phyloP scores from a whole-genome alignment of 2,329 filamentous ascomycete genomes.

The Xylariales sp. region DNA sequence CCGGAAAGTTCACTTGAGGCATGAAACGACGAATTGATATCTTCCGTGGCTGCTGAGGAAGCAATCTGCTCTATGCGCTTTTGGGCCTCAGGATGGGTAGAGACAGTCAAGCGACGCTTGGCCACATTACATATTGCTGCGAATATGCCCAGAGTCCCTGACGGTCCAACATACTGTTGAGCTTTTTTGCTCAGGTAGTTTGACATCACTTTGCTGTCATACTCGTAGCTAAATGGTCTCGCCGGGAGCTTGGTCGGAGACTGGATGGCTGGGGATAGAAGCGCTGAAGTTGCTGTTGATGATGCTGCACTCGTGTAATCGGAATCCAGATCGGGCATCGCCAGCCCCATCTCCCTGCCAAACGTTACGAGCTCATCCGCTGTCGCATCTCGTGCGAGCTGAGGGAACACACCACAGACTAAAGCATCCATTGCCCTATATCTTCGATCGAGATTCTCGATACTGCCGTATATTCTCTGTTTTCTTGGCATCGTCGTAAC shows the following conservation, averaged over 20 bases:
- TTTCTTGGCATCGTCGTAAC: conserved; percentile 38
- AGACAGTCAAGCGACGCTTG: conserved; percentile 4
- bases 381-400: conserved; percentile 29
- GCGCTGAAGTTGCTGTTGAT: background rate
- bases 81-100: background rate
- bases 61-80: conserved; percentile 1
- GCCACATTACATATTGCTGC: conserved; percentile 15
- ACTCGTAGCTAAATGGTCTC: conserved; percentile 11
- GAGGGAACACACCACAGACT: conserved; percentile 34
- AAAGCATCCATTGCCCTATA: conserved; percentile 37
- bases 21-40: conserved; percentile 7
- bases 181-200: no score
- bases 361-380: conserved; percentile 33
- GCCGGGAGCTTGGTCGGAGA: conserved; percentile 4
- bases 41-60: conserved; percentile 1
- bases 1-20: no score
- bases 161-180: conserved; percentile 20
- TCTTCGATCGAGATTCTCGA: conserved; percentile 37
- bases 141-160: conserved; percentile 16
- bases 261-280: conserved; percentile 2
- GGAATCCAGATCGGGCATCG: conserved; percentile 26
- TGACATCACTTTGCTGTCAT: conserved; percentile 15
- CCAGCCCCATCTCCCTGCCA: conserved; percentile 29
- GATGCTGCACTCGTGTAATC: conserved; percentile 1
- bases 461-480: conserved; percentile 38